These are phyloP conservation scores for Ophiostoma australiae DNA, from an alignment of 2,329 filamentous ascomycete genomes.

Conservation along the genomic window DNA sequence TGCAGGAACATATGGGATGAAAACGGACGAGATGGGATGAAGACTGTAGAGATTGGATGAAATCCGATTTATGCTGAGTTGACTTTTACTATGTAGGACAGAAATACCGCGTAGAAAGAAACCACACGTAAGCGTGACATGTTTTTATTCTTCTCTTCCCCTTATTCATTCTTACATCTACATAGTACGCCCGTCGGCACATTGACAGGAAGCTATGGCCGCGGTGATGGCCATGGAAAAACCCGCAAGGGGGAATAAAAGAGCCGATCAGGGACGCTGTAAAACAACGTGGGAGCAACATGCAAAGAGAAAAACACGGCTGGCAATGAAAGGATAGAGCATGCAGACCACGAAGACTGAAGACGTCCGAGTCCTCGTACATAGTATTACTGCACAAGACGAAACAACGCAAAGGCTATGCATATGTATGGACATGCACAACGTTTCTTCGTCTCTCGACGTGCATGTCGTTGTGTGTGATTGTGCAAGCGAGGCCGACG, in stretches of 20 bases:
- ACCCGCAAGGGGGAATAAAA: not conserved
- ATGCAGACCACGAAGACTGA: not conserved
- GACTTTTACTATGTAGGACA: not conserved
- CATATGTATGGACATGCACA: slow-evolving; percentile 4
- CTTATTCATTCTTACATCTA: not conserved
- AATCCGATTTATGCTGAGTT: no score
- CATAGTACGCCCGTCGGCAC: not conserved
- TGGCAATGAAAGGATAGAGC: not conserved
- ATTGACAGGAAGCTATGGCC: not conserved
- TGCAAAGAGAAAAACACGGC: not conserved
- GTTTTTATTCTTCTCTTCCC: not conserved
- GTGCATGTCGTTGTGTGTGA: slow-evolving; percentile 5
- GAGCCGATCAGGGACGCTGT: slow-evolving; percentile 1
- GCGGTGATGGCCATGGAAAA: slow-evolving; percentile 1
- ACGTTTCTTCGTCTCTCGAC: not conserved
- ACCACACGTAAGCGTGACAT: not conserved
- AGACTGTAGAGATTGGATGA: not conserved
- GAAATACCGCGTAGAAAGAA: not conserved
- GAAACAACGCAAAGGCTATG: not conserved
- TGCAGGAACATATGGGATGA: not conserved
- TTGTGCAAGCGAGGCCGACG: slow-evolving; percentile 5
- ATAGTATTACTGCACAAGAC: slow-evolving; percentile 1
- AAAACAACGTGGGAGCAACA: not conserved
- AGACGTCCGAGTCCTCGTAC: not conserved
- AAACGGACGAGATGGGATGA: not conserved